Percentiles rank a stretch among this genome's conserved stretches.
Conservation (phyloP, 176 grass and related monocot genomes). For the Triticum monococcum region DNA sequence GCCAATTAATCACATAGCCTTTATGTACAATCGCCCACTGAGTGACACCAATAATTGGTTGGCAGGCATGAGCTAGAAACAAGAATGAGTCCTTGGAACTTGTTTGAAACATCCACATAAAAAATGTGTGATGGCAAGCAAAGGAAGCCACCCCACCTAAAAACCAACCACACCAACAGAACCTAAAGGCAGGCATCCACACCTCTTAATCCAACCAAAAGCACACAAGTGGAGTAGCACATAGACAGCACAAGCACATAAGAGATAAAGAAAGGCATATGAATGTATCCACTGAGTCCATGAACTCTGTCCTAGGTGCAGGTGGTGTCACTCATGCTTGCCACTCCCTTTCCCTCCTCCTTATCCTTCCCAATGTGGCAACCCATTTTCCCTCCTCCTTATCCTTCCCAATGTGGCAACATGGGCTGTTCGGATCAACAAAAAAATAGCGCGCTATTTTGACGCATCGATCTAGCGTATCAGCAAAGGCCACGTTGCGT, state of each 20-base stretch:
- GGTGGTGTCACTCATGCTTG: background rate
- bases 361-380: constrained; percentile 25
- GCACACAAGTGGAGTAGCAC: background rate
- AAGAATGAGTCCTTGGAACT: background rate
- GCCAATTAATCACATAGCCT: background rate
- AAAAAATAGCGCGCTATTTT: background rate
- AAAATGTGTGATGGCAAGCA: background rate
- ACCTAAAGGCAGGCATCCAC: background rate
- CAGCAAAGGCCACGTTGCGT: no score
- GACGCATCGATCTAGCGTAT: no score
- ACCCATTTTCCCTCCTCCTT: background rate
- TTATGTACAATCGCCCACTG: background rate
- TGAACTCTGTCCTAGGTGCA: background rate
- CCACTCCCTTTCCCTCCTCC: background rate
- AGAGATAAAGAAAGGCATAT: background rate
- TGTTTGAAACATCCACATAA: background rate
- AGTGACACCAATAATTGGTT: background rate
- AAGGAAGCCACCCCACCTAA: background rate
- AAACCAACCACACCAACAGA: no score
- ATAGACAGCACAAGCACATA: background rate
- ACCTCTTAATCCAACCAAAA: background rate
- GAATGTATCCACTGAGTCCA: background rate
- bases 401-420: constrained; percentile 5
- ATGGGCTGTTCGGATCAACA: background rate
- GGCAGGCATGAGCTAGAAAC: background rate